A percentile compares a stretch with the other conserved stretches of the same genome.
Conservation (phyloP, 768 basidiomycete species). For the Pleurotus cornucopiae region DNA sequence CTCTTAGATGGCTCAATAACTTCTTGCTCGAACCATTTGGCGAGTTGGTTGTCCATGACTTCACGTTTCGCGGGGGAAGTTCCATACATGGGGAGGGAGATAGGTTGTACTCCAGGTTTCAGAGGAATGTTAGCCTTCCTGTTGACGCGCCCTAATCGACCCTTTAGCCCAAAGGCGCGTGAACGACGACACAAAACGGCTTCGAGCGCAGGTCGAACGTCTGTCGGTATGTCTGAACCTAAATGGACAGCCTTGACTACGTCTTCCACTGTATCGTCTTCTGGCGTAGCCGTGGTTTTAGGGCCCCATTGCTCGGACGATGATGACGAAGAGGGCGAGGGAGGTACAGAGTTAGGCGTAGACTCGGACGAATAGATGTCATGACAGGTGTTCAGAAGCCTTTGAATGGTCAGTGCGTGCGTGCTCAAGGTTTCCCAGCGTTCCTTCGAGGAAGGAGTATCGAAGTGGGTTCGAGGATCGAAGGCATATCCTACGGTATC, state of each 20-base stretch:
- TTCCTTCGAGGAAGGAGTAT: no score
- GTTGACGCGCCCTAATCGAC: constrained; percentile 22
- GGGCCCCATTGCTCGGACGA: no score
- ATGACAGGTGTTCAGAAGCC: no score
- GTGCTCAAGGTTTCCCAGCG: no score
- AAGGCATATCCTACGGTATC: constrained; percentile 11
- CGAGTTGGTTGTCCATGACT: constrained; percentile 24
- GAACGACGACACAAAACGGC: constrained; percentile 13
- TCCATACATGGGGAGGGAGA: constrained; percentile 20
- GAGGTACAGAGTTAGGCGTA: no score
- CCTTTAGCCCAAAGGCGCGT: constrained; percentile 25
- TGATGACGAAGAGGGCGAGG: no score
- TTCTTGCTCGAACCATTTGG: constrained; percentile 25
- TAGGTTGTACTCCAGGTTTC: constrained; percentile 19
- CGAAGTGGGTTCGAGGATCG: background rate
- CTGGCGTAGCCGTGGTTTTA: no score
- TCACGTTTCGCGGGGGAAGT: constrained; percentile 23
- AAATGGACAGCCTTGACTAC: no score
- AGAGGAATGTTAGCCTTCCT: constrained; percentile 20
- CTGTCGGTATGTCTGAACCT: background rate
- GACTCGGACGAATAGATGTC: no score
- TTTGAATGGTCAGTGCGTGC: no score
- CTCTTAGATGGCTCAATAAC: constrained; percentile 36
- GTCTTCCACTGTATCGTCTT: no score
- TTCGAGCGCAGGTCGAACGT: constrained; percentile 4